These are phyloP conservation scores for Colletotrichum noveboracense DNA, from an alignment of 2,329 filamentous ascomycete genomes.

Conservation along the genomic window DNA sequence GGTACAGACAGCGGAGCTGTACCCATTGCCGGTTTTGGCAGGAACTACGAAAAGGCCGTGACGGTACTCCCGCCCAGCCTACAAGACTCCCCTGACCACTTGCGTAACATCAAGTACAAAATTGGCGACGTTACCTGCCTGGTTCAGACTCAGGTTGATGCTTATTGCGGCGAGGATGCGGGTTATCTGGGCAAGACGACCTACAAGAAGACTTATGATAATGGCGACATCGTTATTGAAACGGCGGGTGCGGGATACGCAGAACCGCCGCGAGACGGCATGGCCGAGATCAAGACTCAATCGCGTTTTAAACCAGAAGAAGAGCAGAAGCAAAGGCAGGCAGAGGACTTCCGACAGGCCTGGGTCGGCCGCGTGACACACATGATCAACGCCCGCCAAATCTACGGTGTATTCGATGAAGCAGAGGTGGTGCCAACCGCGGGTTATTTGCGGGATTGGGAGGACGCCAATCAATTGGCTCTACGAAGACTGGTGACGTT, in stretches of 20 bases:
- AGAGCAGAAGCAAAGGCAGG: not conserved
- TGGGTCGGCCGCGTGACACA: conserved; percentile 33
- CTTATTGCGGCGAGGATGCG: not conserved
- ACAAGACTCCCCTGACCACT: not conserved
- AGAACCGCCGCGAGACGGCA: conserved; percentile 11
- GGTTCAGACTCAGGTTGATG: conserved; percentile 4
- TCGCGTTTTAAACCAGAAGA: not conserved
- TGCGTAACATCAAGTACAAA: not conserved
- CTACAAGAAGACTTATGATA: not conserved
- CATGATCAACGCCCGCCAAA: conserved; percentile 26
- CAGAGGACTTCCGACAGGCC: conserved; percentile 24
- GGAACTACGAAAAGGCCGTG: not conserved
- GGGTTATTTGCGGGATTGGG: not conserved
- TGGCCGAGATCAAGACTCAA: conserved; percentile 27
- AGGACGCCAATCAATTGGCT: not conserved
- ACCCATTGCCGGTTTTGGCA: not conserved
- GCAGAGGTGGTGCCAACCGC: not conserved
- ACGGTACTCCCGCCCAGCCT: not conserved
- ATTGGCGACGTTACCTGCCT: not conserved
- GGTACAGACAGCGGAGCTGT: not conserved
- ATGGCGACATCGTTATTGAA: not conserved
- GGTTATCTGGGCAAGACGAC: not conserved
- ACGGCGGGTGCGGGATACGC: not conserved
- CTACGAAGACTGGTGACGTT: not conserved
- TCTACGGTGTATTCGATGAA: conserved; percentile 1